These are phyloP conservation scores for Syzygium syzygioides DNA, from an alignment of 441 rosid species.

Conservation along the genomic window DNA sequence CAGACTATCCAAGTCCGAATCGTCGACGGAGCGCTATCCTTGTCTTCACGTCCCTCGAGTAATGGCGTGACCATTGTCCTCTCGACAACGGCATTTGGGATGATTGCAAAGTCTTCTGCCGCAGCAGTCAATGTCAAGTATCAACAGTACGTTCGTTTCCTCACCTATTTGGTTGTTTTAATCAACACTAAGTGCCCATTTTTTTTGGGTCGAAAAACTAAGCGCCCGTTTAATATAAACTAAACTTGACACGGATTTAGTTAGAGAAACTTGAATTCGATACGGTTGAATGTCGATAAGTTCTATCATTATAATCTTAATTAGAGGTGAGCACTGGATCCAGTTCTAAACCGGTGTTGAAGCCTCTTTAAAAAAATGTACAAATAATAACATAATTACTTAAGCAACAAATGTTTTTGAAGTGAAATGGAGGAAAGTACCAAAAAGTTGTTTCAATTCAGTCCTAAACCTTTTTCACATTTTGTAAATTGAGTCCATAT, in stretches of 20 bases:
- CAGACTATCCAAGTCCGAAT: conserved; percentile 28
- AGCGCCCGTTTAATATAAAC: neutral
- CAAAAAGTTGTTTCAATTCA: too few species aligned
- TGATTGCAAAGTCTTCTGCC: conserved; percentile 25
- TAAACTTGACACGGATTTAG: neutral
- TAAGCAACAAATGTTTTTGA: too few species aligned
- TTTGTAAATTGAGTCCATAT: too few species aligned
- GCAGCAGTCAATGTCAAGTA: conserved; percentile 35
- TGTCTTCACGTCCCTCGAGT: conserved; percentile 25
- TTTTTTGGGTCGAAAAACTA: neutral
- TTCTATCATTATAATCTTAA: neutral
- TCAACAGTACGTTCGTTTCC: conserved; percentile 22
- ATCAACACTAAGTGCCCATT: neutral
- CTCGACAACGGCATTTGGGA: conserved; percentile 29
- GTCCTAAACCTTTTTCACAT: too few species aligned
- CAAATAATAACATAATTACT: too few species aligned
- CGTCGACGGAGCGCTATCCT: conserved; percentile 30
- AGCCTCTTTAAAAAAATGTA: too few species aligned
- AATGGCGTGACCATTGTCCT: conserved; percentile 33
- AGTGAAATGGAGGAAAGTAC: too few species aligned
- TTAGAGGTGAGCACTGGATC: too few species aligned
- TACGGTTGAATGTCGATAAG: neutral
- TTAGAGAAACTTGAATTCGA: neutral
- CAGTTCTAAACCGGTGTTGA: too few species aligned
- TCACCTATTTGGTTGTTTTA: neutral